Evolutionary conservation across 345 rosid genomes (phyloP).

Genomic region (Mangifera indica): DNA sequence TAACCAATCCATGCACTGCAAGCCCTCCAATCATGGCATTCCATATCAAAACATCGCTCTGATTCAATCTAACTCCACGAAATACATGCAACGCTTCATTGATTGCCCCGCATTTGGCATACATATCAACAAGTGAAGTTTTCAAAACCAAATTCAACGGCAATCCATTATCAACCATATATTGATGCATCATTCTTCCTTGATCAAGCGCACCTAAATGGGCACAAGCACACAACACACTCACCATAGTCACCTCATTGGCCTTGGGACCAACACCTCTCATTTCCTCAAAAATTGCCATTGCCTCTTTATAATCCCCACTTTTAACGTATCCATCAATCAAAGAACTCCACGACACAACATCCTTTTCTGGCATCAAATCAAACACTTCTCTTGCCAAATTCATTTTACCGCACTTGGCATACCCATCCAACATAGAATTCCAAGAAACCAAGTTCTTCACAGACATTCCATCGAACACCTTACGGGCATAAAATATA

Average conservation of each 20-base stretch:
- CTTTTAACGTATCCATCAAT: conserved; percentile 76
- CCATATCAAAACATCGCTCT: conserved; percentile 71
- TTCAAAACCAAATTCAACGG: conserved; percentile 50
- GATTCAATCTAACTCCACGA: conserved; percentile 24
- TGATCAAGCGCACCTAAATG: conserved; percentile 69
- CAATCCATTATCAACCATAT: conserved; percentile 46
- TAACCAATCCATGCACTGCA: conserved; percentile 67
- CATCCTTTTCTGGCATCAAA: conserved; percentile 59
- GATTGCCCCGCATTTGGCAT: conserved; percentile 81
- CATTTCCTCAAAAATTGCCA: conserved; percentile 65
- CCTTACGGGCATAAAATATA: conserved; percentile 41
- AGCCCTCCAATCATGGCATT: conserved; percentile 89
- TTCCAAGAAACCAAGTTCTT: conserved; percentile 81
- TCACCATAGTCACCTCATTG: conserved; percentile 90
- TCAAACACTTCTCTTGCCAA: conserved; percentile 57
- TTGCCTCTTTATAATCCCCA: conserved; percentile 32
- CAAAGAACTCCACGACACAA: conserved; percentile 86
- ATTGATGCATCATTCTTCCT: conserved; percentile 55
- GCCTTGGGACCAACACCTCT: conserved; percentile 43
- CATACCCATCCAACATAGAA: conserved; percentile 69
- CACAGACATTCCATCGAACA: conserved; percentile 62
- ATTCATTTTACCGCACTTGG: conserved; percentile 60
- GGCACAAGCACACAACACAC: conserved; percentile 56
- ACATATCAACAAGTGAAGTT: conserved; percentile 88
- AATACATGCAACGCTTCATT: conserved; percentile 66